A percentile compares a stretch with the other conserved stretches of the same genome.
These are phyloP conservation scores for Wallacemonas sp. DNA, from an alignment of 208 protist species.

Conservation along the genomic window DNA sequence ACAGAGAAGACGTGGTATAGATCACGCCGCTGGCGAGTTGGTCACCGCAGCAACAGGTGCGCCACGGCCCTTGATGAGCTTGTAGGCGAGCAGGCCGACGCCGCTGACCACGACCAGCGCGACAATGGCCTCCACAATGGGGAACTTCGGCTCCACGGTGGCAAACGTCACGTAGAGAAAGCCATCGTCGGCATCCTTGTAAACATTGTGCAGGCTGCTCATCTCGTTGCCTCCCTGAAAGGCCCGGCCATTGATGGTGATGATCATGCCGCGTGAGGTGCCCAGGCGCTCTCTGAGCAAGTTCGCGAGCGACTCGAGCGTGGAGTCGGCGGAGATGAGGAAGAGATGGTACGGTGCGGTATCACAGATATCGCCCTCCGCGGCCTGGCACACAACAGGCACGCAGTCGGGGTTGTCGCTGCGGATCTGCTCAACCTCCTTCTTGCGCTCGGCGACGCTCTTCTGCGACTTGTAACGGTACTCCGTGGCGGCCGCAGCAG, in stretches of 20 bases:
- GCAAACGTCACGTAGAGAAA: conserved; percentile 13
- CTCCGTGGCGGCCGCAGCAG: not conserved
- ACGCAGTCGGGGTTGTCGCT: conserved; percentile 11
- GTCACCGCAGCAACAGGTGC: not conserved
- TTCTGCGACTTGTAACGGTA: conserved; percentile 6
- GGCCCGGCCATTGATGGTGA: conserved; percentile 4
- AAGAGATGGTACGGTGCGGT: conserved; percentile 4
- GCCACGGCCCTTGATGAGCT: not conserved
- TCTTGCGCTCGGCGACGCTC: not conserved
- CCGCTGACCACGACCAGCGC: not conserved
- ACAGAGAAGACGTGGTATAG: no score
- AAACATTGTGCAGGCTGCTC: conserved; percentile 8
- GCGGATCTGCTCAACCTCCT: not conserved
- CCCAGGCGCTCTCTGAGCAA: not conserved
- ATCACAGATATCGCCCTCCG: conserved; percentile 15
- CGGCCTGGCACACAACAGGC: conserved; percentile 15
- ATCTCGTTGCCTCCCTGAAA: conserved; percentile 7
- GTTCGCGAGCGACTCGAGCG: not conserved
- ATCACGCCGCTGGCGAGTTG: not conserved
- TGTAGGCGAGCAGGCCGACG: conserved; percentile 9
- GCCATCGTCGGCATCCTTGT: conserved; percentile 20
- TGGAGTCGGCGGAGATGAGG: conserved; percentile 6
- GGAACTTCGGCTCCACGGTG: not conserved
- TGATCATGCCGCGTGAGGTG: conserved; percentile 14
- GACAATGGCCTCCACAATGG: not conserved